These are phyloP conservation scores for Cryptococcus wingfieldii DNA, from an alignment of 1,284 basidiomycete species.

Conservation along the genomic window DNA sequence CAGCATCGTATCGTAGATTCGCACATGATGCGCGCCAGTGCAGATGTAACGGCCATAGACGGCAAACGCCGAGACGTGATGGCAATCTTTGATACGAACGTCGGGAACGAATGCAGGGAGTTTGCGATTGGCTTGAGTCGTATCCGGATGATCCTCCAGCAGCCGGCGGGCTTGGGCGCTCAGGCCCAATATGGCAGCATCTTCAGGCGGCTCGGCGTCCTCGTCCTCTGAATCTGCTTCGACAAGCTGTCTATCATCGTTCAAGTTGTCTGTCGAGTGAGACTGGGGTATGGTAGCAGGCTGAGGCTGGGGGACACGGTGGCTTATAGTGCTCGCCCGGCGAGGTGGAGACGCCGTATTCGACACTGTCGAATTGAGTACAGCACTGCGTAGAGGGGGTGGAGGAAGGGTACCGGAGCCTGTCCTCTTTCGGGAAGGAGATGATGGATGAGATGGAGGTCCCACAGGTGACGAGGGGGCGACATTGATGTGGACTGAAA, in stretches of 20 bases:
- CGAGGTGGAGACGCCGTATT: conserved; percentile 7
- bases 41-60: conserved; percentile 63
- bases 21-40: conserved; percentile 62
- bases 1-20: conserved; percentile 53
- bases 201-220: conserved; percentile 33
- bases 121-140: conserved; percentile 71
- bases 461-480: not conserved
- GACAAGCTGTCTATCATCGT: conserved; percentile 14
- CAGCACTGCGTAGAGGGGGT: conserved; percentile 19
- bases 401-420: conserved; percentile 13
- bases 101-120: conserved; percentile 57
- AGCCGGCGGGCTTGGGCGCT: conserved; percentile 30
- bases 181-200: conserved; percentile 9
- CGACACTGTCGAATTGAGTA: not conserved
- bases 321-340: conserved; percentile 2
- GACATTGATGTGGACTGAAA: not conserved
- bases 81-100: conserved; percentile 31
- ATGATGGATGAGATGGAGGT: conserved; percentile 9
- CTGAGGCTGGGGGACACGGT: not conserved
- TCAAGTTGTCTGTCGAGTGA: conserved; percentile 3
- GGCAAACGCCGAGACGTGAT: conserved; percentile 55
- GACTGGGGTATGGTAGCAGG: not conserved
- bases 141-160: conserved; percentile 70
- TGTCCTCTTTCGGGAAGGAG: conserved; percentile 7
- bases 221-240: conserved; percentile 24